phyloP scores from a whole-genome alignment of 108 stramenopile species.

The Asterionellopsis glacialis region DNA sequence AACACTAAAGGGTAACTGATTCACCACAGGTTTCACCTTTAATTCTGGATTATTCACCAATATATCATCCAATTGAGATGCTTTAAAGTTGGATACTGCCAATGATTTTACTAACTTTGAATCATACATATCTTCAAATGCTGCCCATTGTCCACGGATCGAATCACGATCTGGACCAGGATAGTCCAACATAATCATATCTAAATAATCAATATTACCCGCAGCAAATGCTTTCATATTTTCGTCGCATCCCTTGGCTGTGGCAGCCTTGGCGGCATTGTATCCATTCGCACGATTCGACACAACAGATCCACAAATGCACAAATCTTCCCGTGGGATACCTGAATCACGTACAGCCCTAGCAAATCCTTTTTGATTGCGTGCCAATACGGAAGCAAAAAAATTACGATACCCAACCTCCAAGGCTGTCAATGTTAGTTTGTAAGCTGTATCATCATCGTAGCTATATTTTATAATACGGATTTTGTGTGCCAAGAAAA shows the following conservation, averaged over 20 bases:
- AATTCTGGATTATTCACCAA: slow-evolving; percentile 30
- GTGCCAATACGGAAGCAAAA: slow-evolving; percentile 69
- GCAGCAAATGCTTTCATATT: slow-evolving; percentile 59
- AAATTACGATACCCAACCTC: slow-evolving; percentile 75
- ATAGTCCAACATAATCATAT: slow-evolving; percentile 82
- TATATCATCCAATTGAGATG: slow-evolving; percentile 63
- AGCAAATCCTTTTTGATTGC: slow-evolving; percentile 74
- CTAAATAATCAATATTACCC: slow-evolving; percentile 63
- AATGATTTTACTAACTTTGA: slow-evolving; percentile 44
- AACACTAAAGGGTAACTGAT: slow-evolving; percentile 63
- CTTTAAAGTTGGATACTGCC: slow-evolving; percentile 66
- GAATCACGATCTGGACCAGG: slow-evolving; percentile 69
- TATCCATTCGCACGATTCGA: slow-evolving; percentile 63
- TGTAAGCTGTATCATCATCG: slow-evolving; percentile 67
- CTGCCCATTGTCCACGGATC: slow-evolving; percentile 68
- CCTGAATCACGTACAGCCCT: slow-evolving; percentile 59
- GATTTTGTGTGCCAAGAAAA: not conserved
- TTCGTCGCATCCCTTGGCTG: slow-evolving; percentile 59
- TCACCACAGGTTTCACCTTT: slow-evolving; percentile 50
- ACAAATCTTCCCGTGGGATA: slow-evolving; percentile 61
- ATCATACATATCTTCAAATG: slow-evolving; percentile 66
- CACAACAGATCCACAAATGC: slow-evolving; percentile 70
- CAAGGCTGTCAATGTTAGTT: slow-evolving; percentile 60
- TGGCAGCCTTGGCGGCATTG: slow-evolving; percentile 46
- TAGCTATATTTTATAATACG: slow-evolving; percentile 24